Base-by-base conservation (phyloP, 306 rosid genomes). In the Alnus rubra region DNA sequence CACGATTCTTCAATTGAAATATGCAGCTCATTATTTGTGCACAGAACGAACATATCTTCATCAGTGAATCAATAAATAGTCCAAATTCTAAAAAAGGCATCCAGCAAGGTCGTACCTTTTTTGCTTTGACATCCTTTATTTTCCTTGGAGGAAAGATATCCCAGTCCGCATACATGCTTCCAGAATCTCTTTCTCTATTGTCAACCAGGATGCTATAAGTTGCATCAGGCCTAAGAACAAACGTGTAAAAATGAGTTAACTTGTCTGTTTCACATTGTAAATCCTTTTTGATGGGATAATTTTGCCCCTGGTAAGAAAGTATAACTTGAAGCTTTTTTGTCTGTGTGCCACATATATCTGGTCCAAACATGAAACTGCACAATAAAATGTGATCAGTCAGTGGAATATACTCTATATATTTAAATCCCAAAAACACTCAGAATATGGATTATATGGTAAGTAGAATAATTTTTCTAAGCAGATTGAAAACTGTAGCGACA, bases 91-190 rank as follows among this genome's bases (percentile, higher is more conserved):
- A 79, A 9, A 74, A 75, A 47, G 35, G 35, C 47, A 58, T 23
- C 62, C 10, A 68, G 49, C 45, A 55, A 79, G 67, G 2, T 54
- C 31, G 18, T 79, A 90, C 92, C 92, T 82, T 90, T 74, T 85
- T 88, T 9, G 92, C 98, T 2, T 90, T 84, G 37, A 82, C 85
- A 75, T 92, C 93, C 84, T 95, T 95, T 68, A 95, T 91, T 86
- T 95, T 92, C 79, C 92, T 80, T n/a, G 98, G 98, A 78, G 98
- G 98, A 87, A 95, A 97, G 80, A 95, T 95, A 77, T 95, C 98
- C 98, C 98, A 95, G 76, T 92, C 98, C 28, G 90, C 49, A 72
- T 95, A 95, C 96, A 95, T 86, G 86, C 98, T 95, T 84, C 98
- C 98, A 7, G 89, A 95, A 80, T 95, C 98, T 78, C 92, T 86